Conservation (phyloP, 768 basidiomycete genomes). For the Lactarius akahatsu region DNA sequence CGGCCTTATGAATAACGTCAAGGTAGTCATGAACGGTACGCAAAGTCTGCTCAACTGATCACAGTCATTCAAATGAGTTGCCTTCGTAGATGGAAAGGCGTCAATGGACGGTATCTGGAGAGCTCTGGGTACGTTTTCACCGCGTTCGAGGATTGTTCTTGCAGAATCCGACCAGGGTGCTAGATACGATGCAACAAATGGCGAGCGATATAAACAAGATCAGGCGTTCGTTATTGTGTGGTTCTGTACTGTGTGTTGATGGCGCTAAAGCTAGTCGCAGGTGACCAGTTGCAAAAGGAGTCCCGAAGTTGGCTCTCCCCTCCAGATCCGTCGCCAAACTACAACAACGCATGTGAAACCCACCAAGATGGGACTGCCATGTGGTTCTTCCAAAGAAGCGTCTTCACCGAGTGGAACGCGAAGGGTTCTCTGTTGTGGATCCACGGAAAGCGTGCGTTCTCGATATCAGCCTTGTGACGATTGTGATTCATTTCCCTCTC, state of each 20-base stretch:
- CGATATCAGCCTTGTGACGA: neutral
- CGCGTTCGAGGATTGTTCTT: neutral
- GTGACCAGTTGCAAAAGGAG: neutral
- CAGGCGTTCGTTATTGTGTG: neutral
- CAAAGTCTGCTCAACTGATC: neutral
- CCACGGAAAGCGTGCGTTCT: neutral
- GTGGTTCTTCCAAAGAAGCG: neutral
- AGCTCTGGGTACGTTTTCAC: neutral
- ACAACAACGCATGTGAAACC: too few relatives aligned
- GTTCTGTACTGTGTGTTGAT: neutral
- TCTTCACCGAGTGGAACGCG: neutral
- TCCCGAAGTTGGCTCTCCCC: too few relatives aligned
- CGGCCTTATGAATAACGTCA: neutral
- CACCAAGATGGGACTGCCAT: too few relatives aligned
- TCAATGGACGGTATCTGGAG: too few relatives aligned
- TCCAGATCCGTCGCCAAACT: too few relatives aligned
- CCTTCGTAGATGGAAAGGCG: neutral
- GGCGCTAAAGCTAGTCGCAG: neutral
- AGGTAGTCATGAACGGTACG: too few relatives aligned
- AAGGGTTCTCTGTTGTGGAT: neutral
- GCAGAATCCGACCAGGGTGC: neutral
- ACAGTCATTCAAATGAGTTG: neutral
- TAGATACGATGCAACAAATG: neutral
- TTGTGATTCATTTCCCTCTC: neutral
- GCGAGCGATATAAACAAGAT: neutral